Base-by-base conservation (phyloP, 108 stramenopile genomes). In the Skeletonema costatum region DNA sequence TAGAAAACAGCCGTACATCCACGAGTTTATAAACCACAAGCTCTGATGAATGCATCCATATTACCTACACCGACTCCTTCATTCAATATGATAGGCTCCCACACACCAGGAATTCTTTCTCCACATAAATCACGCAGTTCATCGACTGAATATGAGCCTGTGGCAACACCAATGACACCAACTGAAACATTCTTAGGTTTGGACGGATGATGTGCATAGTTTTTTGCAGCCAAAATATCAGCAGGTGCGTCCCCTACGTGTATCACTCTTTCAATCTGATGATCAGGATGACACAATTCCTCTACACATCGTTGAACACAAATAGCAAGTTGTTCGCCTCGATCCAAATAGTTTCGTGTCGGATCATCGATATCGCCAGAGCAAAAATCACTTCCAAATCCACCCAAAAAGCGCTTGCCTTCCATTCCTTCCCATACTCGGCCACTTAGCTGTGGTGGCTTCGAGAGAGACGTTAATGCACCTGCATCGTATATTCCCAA, bases 171-270 rank as follows among this genome's bases (percentile, higher is more conserved):
- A 9, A 88, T 83, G 56, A 84, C 72, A 16, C 82, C 71, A 13
- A 88, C 85, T 61, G 74, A 73, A 10, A 81, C 10, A 33, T 63
- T 60, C 25, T 41, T 2, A 3, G 50, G 75, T 59, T 71, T 67
- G 3, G 63, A 51, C 5, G 75, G 73, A 35, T 73, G 39, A 14
- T 71, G 31, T 10, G 64, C 60, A 59, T 80, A 86, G 1, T 77
- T 65, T 53, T 85, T 87, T 41, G 85, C 87, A 9, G 87, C 85
- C 60, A 88, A 73, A 58, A 86, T 85, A 79, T 88, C 87, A 2
- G 87, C 85, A 19, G 87, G 87, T 31, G 87, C 87, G 71, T 86
- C 85, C 33, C 87, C 85, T 25, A 86, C 84, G 64, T 88, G 82
- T 13, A 86, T 83, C 8, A 88, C 72, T 84, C 60, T 64, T 32